phyloP scores from a whole-genome alignment of 1,284 basidiomycete species.

The Phylloporus gajari region DNA sequence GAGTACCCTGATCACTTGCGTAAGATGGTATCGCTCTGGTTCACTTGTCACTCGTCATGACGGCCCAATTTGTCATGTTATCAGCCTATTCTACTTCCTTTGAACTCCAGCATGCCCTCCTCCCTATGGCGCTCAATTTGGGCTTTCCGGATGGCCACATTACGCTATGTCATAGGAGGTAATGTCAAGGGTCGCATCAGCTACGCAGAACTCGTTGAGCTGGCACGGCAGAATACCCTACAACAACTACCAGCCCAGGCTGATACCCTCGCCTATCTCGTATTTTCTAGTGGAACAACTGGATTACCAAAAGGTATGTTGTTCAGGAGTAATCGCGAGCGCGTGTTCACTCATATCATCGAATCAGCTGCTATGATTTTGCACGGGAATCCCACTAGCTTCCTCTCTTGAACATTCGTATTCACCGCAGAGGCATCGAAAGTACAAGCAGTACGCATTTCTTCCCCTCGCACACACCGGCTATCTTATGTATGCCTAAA shows the following conservation, averaged over 20 bases:
- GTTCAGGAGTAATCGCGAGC: neutral
- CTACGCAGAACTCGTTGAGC: conserved; percentile 58
- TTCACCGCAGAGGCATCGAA: conserved; percentile 43
- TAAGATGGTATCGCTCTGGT: conserved; percentile 65
- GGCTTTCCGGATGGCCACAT: conserved; percentile 64
- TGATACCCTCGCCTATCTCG: conserved; percentile 73
- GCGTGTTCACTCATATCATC: conserved; percentile 9
- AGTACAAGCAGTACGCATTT: conserved; percentile 30
- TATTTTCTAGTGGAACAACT: conserved; percentile 84
- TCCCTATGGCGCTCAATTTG: conserved; percentile 60
- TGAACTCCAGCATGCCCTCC: conserved; percentile 36
- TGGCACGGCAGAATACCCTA: conserved; percentile 50
- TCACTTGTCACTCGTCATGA: neutral
- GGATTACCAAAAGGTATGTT: conserved; percentile 76
- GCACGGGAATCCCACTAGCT: conserved; percentile 71
- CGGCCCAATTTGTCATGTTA: neutral
- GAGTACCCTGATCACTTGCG: neutral
- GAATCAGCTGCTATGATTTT: conserved; percentile 76
- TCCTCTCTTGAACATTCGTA: conserved; percentile 55
- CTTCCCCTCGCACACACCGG: neutral
- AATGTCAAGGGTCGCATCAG: too few relatives aligned
- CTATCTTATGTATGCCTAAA: conserved; percentile 2
- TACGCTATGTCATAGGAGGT: too few relatives aligned
- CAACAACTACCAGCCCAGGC: conserved; percentile 57
- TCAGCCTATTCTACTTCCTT: neutral